Base-by-base conservation (phyloP, 129 eudicot species). In the Flaveria ramosissima region DNA sequence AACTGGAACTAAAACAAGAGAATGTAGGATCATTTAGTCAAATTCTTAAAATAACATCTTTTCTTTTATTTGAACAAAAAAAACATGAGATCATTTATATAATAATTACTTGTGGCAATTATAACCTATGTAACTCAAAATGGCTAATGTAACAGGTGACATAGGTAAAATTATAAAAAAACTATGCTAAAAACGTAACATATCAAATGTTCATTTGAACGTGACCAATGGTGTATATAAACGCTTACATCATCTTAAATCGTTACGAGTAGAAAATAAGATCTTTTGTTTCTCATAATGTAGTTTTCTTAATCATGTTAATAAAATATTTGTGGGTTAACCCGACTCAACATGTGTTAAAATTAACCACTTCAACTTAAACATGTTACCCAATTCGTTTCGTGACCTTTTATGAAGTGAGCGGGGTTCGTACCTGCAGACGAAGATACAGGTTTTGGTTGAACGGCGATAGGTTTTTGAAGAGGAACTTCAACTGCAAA, bases 401-500 rank as follows among this genome's bases (percentile, higher is more conserved):
- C 0, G 64, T 1, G 1, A 57, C 32, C 7, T 0, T 20, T 20
- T 10, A n/a, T 23, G 64, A 21, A 72, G 23, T 9, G 27, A 65
- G 69, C 30, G 62, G 57, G 57, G 50, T 56, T 26, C 0, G 0
- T 75, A 91, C 97, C 88, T 78, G 89, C 81, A 67, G 83, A 69
- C 47, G 86, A 82, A 27, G 84, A 72, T 2, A 30, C 75, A 53
- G 84, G 77, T 26, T 73, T 84, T 36, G 89, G 88, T 47, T 70
- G 75, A 56, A 60, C 75, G 21, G 71, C 80, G 64, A 75, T 50
- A 3, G 89, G 84, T 63, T 74, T 86, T 51, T 76, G 84, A 68
- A 66, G 42, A 69, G 92, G 97, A 74, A 88, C 84, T 63, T 86
- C 90, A 8, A 93, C 96, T 92, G 88, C 89, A 74, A 20, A 63